Evolutionary conservation across 78 protist genomes (phyloP).

Genomic region (Emiliania huxleyi): DNA sequence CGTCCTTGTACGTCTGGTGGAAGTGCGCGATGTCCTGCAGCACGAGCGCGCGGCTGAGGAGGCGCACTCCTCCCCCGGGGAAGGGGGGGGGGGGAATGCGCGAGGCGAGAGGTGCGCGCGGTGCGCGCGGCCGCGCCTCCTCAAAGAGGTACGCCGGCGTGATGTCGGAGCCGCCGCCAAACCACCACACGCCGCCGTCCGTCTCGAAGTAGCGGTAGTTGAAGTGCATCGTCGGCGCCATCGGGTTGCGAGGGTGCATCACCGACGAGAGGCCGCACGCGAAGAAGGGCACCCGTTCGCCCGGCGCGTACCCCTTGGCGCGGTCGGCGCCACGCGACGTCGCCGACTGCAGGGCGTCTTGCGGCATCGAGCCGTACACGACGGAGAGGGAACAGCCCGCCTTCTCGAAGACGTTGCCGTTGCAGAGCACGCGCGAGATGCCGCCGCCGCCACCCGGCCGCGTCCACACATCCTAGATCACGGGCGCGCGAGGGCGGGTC

Average conservation of each 20-base stretch:
- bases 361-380: constrained; percentile 46
- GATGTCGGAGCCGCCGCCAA: constrained; percentile 64
- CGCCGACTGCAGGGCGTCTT: constrained; percentile 36
- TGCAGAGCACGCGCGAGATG: constrained; percentile 43
- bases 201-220: constrained; percentile 67
- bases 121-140: too few species aligned
- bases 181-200: constrained; percentile 59
- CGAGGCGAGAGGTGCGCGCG: neutral
- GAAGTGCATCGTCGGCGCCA: constrained; percentile 67
- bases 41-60: too few species aligned
- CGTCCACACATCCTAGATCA: neutral
- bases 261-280: constrained; percentile 49
- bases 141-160: constrained; percentile 48
- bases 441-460: constrained; percentile 59
- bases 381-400: constrained; percentile 47
- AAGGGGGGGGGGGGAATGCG: too few species aligned
- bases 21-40: constrained; percentile 58
- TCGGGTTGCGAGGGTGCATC: constrained; percentile 63
- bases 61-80: neutral
- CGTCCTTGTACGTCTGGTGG: constrained; percentile 53
- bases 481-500: too few species aligned
- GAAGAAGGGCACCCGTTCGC: constrained; percentile 48
- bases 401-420: constrained; percentile 59
- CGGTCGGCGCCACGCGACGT: constrained; percentile 32
- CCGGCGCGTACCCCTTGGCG: neutral